phyloP scores from a whole-genome alignment of 306 rosid genomes.

The Echinosophora koreensis region DNA sequence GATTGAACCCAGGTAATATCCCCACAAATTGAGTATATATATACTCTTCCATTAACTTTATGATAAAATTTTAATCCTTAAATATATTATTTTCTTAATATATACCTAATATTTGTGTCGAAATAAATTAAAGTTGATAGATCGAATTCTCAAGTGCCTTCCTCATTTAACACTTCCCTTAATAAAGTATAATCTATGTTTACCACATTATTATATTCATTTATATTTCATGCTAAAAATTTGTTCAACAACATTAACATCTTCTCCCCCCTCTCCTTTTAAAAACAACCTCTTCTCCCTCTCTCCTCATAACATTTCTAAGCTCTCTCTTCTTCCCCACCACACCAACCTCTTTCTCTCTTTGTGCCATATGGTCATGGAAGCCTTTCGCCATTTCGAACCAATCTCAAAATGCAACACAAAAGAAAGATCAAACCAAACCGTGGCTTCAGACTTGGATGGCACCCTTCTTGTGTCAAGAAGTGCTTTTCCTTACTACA shows the following conservation, averaged over 20 bases:
- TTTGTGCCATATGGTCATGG: conserved; percentile 49
- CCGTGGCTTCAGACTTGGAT: conserved; percentile 83
- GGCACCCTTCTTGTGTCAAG: conserved; percentile 80
- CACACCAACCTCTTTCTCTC: background rate
- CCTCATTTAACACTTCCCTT: background rate
- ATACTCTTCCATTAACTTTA: no score
- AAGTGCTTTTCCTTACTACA: conserved; percentile 85
- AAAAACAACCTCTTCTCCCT: conserved; percentile 54
- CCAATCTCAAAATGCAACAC: conserved; percentile 74
- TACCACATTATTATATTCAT: background rate
- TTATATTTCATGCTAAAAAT: conserved; percentile 18
- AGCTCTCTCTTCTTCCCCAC: background rate
- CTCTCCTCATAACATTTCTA: conserved; percentile 45
- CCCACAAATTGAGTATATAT: no score
- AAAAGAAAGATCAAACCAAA: conserved; percentile 68
- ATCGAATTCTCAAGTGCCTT: background rate
- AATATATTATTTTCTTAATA: background rate
- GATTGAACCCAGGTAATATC: no score
- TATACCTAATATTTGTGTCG: background rate
- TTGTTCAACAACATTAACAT: conserved; percentile 41
- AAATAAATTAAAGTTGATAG: background rate
- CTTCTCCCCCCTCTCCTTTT: conserved; percentile 51
- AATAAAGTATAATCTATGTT: background rate
- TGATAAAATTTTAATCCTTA: background rate
- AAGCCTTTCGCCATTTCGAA: conserved; percentile 60